These are phyloP conservation scores for Agaricus blazei DNA, from an alignment of 768 basidiomycete genomes.

Conservation along the genomic window DNA sequence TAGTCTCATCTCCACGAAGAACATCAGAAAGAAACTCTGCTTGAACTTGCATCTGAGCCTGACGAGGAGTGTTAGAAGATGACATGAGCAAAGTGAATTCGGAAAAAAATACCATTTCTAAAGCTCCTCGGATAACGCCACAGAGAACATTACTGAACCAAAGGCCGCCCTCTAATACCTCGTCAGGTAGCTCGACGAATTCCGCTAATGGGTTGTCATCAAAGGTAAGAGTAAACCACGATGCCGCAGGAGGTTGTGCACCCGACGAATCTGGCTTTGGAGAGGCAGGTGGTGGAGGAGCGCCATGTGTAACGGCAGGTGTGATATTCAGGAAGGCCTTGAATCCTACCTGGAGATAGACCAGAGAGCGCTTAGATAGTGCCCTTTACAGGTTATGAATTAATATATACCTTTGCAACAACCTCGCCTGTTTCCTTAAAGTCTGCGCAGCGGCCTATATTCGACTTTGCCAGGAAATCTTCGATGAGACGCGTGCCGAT, in stretches of 20 bases:
- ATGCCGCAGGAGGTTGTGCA: conserved; percentile 35
- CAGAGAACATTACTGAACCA: conserved; percentile 98
- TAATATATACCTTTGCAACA: conserved; percentile 74
- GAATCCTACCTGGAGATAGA: conserved; percentile 76
- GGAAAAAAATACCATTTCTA: conserved; percentile 81
- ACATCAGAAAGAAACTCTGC: conserved; percentile 86
- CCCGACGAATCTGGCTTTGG: conserved; percentile 36
- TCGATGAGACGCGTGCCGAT: conserved; percentile 96
- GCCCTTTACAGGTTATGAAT: not conserved
- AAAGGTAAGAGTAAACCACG: conserved; percentile 77
- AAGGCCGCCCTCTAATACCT: conserved; percentile 85
- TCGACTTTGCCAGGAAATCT: conserved; percentile 92
- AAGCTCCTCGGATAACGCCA: conserved; percentile 85
- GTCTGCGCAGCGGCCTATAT: conserved; percentile 87
- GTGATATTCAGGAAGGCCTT: conserved; percentile 95
- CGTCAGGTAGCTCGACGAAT: conserved; percentile 95
- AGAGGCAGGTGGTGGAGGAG: conserved; percentile 43
- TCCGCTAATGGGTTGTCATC: conserved; percentile 97
- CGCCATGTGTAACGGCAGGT: conserved; percentile 72
- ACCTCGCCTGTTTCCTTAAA: conserved; percentile 96
- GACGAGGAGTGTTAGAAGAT: conserved; percentile 7
- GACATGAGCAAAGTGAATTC: not conserved
- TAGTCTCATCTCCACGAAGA: conserved; percentile 88
- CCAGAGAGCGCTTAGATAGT: not conserved
- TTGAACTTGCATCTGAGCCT: conserved; percentile 97